Evolutionary conservation across 768 basidiomycete species (phyloP).

Genomic region (Leccinum arenicola): DNA sequence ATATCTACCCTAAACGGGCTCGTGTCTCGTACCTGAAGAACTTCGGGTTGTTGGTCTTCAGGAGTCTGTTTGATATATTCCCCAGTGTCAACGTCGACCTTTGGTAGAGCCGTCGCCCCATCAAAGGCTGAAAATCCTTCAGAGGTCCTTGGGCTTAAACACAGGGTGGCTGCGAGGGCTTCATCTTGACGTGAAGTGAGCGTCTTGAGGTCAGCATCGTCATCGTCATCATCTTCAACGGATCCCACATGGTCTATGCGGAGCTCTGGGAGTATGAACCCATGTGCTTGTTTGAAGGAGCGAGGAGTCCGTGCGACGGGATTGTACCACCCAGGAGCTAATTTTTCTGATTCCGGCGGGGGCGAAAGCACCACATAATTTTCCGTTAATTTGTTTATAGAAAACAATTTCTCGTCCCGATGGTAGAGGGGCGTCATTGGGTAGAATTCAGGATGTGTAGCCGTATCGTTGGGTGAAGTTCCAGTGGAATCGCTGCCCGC

Average conservation of each 20-base stretch:
- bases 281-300: slow-evolving; percentile 16
- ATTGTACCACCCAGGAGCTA: slow-evolving; percentile 32
- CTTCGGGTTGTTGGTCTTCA: slow-evolving; percentile 12
- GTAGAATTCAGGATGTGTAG: slow-evolving; percentile 17
- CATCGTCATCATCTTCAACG: slow-evolving; percentile 19
- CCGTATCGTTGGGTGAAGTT: slow-evolving; percentile 10
- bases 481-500: slow-evolving; percentile 19
- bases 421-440: slow-evolving; percentile 21
- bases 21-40: slow-evolving; percentile 38
- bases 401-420: slow-evolving; percentile 30
- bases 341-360: slow-evolving; percentile 31
- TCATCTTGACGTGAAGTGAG: slow-evolving; percentile 31
- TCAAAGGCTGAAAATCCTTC: slow-evolving; percentile 21
- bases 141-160: slow-evolving; percentile 45
- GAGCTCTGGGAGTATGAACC: slow-evolving; percentile 24
- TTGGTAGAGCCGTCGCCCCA: background rate
- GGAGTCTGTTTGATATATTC: slow-evolving; percentile 5
- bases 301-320: slow-evolving; percentile 17
- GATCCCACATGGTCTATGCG: slow-evolving; percentile 10
- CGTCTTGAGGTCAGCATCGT: slow-evolving; percentile 31
- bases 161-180: slow-evolving; percentile 41
- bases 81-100: slow-evolving; percentile 4
- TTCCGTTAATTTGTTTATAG: slow-evolving; percentile 23
- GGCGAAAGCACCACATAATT: slow-evolving; percentile 12
- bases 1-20: slow-evolving; percentile 50